phyloP scores from a whole-genome alignment of 257 asterid genomes.

The Euphrasia confusa region DNA sequence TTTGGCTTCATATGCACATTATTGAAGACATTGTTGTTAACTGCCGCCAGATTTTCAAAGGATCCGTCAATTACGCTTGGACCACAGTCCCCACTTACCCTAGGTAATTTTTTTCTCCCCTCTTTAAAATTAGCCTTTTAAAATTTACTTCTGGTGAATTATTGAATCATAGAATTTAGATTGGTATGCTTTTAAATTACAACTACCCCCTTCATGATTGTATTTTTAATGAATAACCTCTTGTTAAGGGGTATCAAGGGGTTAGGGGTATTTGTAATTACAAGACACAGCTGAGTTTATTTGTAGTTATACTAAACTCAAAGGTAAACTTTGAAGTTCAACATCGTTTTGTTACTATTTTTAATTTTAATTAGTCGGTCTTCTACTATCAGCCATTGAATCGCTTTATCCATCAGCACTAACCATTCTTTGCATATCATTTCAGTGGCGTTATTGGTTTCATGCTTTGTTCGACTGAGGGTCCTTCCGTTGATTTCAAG shows the following conservation, averaged over 20 bases:
- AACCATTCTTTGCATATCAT: background rate
- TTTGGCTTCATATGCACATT: constrained; percentile 99
- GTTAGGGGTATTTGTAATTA: no score
- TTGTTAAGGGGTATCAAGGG: no score
- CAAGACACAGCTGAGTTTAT: no score
- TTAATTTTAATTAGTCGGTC: background rate
- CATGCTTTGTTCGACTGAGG: constrained; percentile 81
- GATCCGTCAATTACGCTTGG: constrained; percentile 98
- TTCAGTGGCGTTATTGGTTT: constrained; percentile 59
- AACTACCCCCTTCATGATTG: background rate
- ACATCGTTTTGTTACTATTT: background rate
- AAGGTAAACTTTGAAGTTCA: no score
- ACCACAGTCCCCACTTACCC: constrained; percentile 98
- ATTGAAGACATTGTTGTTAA: constrained; percentile 79
- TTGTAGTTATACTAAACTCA: no score
- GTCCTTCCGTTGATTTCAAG: constrained; percentile 60
- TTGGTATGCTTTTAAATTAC: background rate
- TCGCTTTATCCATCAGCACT: constrained; percentile 14
- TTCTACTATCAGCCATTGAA: background rate
- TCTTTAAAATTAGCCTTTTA: background rate
- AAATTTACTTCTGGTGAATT: background rate
- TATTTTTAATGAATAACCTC: no score
- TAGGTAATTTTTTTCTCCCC: constrained; percentile 39
- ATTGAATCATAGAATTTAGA: no score
- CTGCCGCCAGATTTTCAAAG: constrained; percentile 91